phyloP scores from a whole-genome alignment of 2,329 filamentous ascomycete species.

The Penicillium brasilianum region DNA sequence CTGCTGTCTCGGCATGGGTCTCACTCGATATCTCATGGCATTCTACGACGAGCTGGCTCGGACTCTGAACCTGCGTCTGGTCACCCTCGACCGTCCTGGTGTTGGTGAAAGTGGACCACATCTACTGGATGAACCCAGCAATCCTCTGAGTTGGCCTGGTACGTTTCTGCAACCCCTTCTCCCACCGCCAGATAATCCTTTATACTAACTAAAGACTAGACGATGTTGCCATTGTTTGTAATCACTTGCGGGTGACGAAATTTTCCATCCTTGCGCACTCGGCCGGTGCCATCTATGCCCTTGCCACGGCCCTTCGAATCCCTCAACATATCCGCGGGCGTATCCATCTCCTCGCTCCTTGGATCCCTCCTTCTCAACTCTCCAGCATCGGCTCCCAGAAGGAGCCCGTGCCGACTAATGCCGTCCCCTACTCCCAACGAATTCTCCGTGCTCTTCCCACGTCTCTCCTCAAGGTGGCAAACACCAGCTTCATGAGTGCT shows the following conservation, averaged over 20 bases:
- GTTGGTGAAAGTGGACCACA: slow-evolving; percentile 91
- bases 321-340: slow-evolving; percentile 93
- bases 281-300: slow-evolving; percentile 94
- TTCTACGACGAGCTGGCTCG: slow-evolving; percentile 96
- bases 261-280: slow-evolving; percentile 97
- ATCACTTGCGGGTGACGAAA: slow-evolving; percentile 87
- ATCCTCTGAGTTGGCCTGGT: slow-evolving; percentile 93
- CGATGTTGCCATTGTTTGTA: slow-evolving; percentile 93
- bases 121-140: slow-evolving; percentile 73
- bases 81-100: slow-evolving; percentile 91
- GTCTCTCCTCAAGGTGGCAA: slow-evolving; percentile 89
- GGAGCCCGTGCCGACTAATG: slow-evolving; percentile 76
- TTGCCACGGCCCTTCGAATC: slow-evolving; percentile 93
- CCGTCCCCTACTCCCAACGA: slow-evolving; percentile 87
- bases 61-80: slow-evolving; percentile 84
- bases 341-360: slow-evolving; percentile 88
- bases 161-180: slow-evolving; percentile 41
- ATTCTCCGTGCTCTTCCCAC: slow-evolving; percentile 89
- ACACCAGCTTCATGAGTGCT: slow-evolving; percentile 91
- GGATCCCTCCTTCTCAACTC: slow-evolving; percentile 94
- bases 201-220: slow-evolving; percentile 45
- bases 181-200: not conserved
- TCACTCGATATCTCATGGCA: slow-evolving; percentile 93
- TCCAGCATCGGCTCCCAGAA: slow-evolving; percentile 76
- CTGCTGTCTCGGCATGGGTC: slow-evolving; percentile 95